These are phyloP conservation scores for Rubia yunnanensis DNA, from an alignment of 257 asterid species.

Conservation along the genomic window DNA sequence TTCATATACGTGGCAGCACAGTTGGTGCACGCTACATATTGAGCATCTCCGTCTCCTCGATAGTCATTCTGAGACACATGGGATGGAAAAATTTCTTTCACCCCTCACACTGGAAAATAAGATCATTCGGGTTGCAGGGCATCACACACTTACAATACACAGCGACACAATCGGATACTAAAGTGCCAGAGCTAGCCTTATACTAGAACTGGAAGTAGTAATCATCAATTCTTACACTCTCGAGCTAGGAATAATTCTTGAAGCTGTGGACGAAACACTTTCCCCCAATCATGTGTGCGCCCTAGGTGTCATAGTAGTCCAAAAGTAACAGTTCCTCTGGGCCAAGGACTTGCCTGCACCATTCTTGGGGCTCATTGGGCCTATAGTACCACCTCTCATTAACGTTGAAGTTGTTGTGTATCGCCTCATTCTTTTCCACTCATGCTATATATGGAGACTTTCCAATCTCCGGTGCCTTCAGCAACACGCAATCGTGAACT, in stretches of 20 bases:
- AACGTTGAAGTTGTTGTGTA: conserved; percentile 30
- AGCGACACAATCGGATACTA: conserved; percentile 49
- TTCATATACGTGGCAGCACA: conserved; percentile 32
- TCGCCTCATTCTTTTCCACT: conserved; percentile 47
- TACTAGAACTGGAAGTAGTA: conserved; percentile 52
- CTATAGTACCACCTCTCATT: conserved; percentile 61
- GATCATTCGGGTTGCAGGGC: conserved; percentile 68
- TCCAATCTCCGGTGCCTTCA: too few species aligned
- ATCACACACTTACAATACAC: conserved; percentile 76
- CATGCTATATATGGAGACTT: conserved; percentile 50
- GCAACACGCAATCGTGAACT: conserved; percentile 56
- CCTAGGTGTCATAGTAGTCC: conserved; percentile 44
- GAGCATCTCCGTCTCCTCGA: too few species aligned
- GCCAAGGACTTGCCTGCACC: conserved; percentile 55
- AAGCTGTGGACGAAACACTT: conserved; percentile 54
- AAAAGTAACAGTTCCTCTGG: conserved; percentile 53
- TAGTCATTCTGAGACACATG: conserved; percentile 43
- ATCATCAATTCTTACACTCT: conserved; percentile 40
- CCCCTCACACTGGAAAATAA: conserved; percentile 64
- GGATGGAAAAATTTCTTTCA: conserved; percentile 82
- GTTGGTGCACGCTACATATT: conserved; percentile 43
- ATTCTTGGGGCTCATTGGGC: conserved; percentile 59
- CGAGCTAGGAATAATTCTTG: conserved; percentile 47
- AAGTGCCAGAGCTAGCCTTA: conserved; percentile 43
- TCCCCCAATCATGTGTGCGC: conserved; percentile 53